phyloP scores from a whole-genome alignment of 2,329 filamentous ascomycete species.

The Pyrenophora teres region DNA sequence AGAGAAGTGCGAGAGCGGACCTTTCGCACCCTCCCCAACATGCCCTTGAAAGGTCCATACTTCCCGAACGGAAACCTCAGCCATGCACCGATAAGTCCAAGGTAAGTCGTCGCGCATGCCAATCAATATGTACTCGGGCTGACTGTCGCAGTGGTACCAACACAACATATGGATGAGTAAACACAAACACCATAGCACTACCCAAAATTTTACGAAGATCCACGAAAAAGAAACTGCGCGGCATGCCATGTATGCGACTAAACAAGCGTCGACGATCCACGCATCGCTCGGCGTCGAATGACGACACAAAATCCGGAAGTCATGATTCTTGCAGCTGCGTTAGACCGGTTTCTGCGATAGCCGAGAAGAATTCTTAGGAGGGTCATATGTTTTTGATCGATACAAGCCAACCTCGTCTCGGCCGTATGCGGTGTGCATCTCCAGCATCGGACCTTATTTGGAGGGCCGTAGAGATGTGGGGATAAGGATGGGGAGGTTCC shows the following conservation, averaged over 20 bases:
- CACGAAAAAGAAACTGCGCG: background rate
- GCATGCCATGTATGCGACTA: background rate
- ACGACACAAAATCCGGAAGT: background rate
- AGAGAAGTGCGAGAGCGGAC: conserved; percentile 35
- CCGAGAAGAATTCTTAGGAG: background rate
- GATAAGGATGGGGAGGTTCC: too few species aligned
- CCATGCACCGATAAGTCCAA: conserved; percentile 20
- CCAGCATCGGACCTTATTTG: too few species aligned
- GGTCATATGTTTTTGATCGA: too few species aligned
- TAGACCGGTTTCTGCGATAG: background rate
- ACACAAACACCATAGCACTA: background rate
- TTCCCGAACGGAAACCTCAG: conserved; percentile 12
- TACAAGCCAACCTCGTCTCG: too few species aligned
- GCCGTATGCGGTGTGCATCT: too few species aligned
- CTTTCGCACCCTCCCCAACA: conserved; percentile 20
- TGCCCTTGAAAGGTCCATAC: conserved; percentile 2
- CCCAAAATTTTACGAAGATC: background rate
- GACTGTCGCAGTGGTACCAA: conserved; percentile 16
- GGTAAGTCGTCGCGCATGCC: conserved; percentile 6
- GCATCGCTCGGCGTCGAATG: background rate
- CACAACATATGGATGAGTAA: conserved; percentile 19
- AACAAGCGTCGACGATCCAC: background rate
- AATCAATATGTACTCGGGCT: background rate
- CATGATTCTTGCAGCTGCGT: background rate
- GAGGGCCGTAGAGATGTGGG: too few species aligned